phyloP scores from a whole-genome alignment of 768 basidiomycete species.

The Suillus decipiens region DNA sequence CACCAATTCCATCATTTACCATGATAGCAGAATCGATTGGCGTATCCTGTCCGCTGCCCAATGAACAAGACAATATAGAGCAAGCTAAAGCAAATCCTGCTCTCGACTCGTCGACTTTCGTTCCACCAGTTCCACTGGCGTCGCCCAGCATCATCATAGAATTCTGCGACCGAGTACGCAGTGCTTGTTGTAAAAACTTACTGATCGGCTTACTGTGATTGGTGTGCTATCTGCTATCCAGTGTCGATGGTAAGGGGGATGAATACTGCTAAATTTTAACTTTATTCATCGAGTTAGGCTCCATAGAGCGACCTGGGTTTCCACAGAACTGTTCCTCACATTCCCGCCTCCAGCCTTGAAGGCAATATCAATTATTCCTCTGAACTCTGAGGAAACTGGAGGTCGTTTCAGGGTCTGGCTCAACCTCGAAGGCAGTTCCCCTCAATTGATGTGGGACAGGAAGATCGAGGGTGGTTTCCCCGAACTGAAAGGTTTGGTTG shows the following conservation, averaged over 20 bases:
- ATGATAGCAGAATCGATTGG: slow-evolving; percentile 27
- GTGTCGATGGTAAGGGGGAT: slow-evolving; percentile 76
- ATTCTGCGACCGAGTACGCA: slow-evolving; percentile 85
- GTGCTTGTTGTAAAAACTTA: slow-evolving; percentile 8
- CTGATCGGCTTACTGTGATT: slow-evolving; percentile 4
- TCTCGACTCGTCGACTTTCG: slow-evolving; percentile 54
- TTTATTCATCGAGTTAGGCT: slow-evolving; percentile 60
- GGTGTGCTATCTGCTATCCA: slow-evolving; percentile 27
- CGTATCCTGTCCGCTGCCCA: slow-evolving; percentile 26
- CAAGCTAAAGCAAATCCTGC: slow-evolving; percentile 16
- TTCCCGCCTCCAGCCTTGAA: slow-evolving; percentile 79
- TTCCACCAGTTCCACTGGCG: slow-evolving; percentile 49
- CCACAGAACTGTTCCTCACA: slow-evolving; percentile 88
- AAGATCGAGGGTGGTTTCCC: slow-evolving; percentile 92
- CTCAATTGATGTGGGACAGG: slow-evolving; percentile 80
- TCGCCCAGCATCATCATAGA: slow-evolving; percentile 78
- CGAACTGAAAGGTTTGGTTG: slow-evolving; percentile 80
- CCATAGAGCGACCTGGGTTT: slow-evolving; percentile 91
- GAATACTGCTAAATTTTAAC: not conserved
- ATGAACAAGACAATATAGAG: slow-evolving; percentile 14
- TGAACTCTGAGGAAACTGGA: slow-evolving; percentile 78
- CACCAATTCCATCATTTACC: slow-evolving; percentile 1
- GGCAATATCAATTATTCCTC: slow-evolving; percentile 71
- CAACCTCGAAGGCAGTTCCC: slow-evolving; percentile 35
- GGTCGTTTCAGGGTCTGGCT: slow-evolving; percentile 95